These are phyloP conservation scores for Puccinia horiana DNA, from an alignment of 1,284 basidiomycete species.

Conservation along the genomic window DNA sequence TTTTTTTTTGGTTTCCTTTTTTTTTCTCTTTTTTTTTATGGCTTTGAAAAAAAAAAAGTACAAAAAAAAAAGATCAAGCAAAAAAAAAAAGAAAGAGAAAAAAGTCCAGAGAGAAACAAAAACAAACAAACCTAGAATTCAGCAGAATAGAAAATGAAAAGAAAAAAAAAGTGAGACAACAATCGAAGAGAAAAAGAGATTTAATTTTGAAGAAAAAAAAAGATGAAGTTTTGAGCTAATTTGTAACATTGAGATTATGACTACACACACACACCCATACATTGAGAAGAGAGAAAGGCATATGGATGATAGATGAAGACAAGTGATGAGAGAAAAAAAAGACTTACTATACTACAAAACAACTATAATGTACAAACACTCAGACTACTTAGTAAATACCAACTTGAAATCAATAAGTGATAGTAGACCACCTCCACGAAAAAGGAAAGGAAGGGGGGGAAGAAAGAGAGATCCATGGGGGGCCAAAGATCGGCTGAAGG, in stretches of 20 bases:
- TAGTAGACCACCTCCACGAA: background rate
- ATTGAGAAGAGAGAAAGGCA: too few species aligned
- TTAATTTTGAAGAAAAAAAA: too few species aligned
- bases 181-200: background rate
- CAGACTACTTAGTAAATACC: background rate
- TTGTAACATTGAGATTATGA: too few species aligned
- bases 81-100: constrained; percentile 7
- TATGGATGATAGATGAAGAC: too few species aligned
- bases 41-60: background rate
- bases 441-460: background rate
- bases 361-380: background rate
- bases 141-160: constrained; percentile 1
- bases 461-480: background rate
- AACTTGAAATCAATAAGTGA: background rate
- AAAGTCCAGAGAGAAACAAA: background rate
- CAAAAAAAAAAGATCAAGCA: background rate
- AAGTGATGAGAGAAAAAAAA: background rate
- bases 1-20: too few species aligned
- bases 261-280: too few species aligned
- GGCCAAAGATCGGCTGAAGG: background rate
- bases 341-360: background rate
- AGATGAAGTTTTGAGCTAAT: too few species aligned
- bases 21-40: too few species aligned
- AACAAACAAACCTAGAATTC: background rate
- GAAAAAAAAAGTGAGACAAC: background rate